phyloP scores from a whole-genome alignment of 2,329 filamentous ascomycete genomes.

The Calonectria fujianensis region DNA sequence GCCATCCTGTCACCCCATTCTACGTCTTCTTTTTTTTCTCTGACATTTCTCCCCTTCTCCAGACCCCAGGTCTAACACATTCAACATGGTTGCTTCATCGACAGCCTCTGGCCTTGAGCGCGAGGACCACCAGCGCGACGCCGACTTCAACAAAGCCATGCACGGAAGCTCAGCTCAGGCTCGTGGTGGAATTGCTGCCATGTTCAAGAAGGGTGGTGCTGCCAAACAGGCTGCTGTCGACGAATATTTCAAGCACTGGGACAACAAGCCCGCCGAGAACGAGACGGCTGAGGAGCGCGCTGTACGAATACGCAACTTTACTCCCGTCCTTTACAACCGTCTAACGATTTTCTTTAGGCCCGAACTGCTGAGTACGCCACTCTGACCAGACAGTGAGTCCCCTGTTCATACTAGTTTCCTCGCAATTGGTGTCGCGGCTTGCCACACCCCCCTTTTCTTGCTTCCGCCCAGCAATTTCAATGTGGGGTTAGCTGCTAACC shows the following conservation, averaged over 20 bases:
- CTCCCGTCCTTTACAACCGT: conserved; percentile 41
- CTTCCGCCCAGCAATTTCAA: neutral
- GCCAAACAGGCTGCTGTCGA: conserved; percentile 89
- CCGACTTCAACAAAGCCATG: conserved; percentile 91
- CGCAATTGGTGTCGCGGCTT: conserved; percentile 11
- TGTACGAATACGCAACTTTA: conserved; percentile 67
- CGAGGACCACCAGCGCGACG: conserved; percentile 90
- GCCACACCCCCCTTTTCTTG: neutral
- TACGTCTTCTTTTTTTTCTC: conserved; percentile 36
- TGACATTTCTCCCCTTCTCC: conserved; percentile 41
- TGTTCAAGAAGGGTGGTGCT: conserved; percentile 85
- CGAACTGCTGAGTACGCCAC: conserved; percentile 93
- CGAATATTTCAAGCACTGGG: conserved; percentile 98
- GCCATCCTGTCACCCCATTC: conserved; percentile 27
- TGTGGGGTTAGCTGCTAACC: conserved; percentile 46
- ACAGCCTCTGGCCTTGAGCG: conserved; percentile 77
- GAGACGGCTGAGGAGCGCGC: conserved; percentile 91
- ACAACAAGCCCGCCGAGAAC: conserved; percentile 84
- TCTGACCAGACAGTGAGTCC: conserved; percentile 88
- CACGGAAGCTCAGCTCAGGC: conserved; percentile 83
- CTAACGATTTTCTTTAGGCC: conserved; percentile 69
- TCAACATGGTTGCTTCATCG: conserved; percentile 67
- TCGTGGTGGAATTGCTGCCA: conserved; percentile 84
- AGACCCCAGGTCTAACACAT: conserved; percentile 46
- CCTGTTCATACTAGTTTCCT: conserved; percentile 8